Base-by-base conservation (phyloP, 1,139 yeast genomes). In the Fermentozyma sake region DNA sequence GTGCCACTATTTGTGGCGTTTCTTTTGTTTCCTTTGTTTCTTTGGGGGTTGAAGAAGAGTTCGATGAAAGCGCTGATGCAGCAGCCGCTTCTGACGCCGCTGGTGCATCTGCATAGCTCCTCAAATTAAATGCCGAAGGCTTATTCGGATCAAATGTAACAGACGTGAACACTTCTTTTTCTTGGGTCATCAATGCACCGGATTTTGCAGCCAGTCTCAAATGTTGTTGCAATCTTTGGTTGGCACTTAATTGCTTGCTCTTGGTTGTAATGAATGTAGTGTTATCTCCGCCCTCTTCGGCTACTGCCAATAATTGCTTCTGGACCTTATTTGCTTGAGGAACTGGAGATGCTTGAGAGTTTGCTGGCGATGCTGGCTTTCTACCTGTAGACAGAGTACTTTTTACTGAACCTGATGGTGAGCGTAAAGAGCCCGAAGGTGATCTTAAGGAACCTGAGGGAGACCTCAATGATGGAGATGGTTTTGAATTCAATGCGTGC, bases 91-190 rank as follows among this genome's bases (percentile, higher is more conserved):
- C 20, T 12, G 20, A 18, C 12, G 29, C 35, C 4, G 32, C 38
- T 5, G 34, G 31, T 12, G 27, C 29, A 14, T 50, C 56, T 9
- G 33, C 24, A 17, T 48, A 42, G 26, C 44, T 42, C 27, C 57
- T 40, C 14, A 61, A 34, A 12, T 53, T 50, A 3, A 52, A 41
- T 3, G 53, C 44, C 1, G 59, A 47, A 0, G 72, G 68, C 22
- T 47, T 42, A 33, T 52, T 66, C 0, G 73, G 72, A 38, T 67
- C 72, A 38, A 55, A 66, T 2, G 58, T 58, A 4, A 65, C 68
- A 1, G 63, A 46, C 1, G 58, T 50, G 11, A 66, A 43, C 1
- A 43, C 34, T 34, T 62, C 69, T 35, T 55, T 56, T 29, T 62
- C 61, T 31, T 64, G 71, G 0, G 70, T 61, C 48, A 59, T 46